Evolutionary conservation across 2,329 filamentous ascomycete species (phyloP).

Genomic region (Alternaria arborescens): DNA sequence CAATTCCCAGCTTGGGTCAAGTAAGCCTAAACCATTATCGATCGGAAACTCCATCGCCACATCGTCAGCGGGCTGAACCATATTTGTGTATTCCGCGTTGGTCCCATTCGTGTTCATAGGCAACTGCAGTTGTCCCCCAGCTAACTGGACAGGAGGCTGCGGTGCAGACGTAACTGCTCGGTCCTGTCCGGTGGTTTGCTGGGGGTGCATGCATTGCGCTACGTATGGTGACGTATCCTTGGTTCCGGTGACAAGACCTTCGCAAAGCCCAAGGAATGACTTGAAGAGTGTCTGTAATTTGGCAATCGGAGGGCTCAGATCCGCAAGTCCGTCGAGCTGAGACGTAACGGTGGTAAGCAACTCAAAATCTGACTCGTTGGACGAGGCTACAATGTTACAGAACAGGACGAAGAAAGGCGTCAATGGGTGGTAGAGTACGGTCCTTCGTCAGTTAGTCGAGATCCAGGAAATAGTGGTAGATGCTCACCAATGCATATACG

Average conservation of each 20-base stretch:
- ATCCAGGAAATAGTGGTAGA: background rate
- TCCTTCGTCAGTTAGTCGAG: conserved; percentile 19
- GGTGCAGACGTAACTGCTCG: background rate
- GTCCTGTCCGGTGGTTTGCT: background rate
- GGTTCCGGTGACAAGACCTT: conserved; percentile 14
- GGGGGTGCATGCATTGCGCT: background rate
- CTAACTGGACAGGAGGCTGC: background rate
- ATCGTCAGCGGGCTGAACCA: no score
- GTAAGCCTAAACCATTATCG: background rate
- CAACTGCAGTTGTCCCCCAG: background rate
- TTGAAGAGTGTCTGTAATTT: conserved; percentile 27
- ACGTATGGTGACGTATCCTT: background rate
- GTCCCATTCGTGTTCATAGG: background rate
- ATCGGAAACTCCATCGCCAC: no score
- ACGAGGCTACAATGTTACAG: conserved; percentile 32
- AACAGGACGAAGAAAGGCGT: conserved; percentile 35
- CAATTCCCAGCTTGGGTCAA: conserved; percentile 24
- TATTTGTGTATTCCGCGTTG: no score
- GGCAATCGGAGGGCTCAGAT: conserved; percentile 18
- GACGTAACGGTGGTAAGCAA: conserved; percentile 23
- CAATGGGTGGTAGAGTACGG: conserved; percentile 30
- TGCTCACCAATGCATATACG: conserved; percentile 31
- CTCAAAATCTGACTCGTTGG: conserved; percentile 21
- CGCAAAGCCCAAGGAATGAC: conserved; percentile 26
- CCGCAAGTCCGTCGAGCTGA: conserved; percentile 23